phyloP scores from a whole-genome alignment of 106 monocot species.

The Ottelia alismoides region DNA sequence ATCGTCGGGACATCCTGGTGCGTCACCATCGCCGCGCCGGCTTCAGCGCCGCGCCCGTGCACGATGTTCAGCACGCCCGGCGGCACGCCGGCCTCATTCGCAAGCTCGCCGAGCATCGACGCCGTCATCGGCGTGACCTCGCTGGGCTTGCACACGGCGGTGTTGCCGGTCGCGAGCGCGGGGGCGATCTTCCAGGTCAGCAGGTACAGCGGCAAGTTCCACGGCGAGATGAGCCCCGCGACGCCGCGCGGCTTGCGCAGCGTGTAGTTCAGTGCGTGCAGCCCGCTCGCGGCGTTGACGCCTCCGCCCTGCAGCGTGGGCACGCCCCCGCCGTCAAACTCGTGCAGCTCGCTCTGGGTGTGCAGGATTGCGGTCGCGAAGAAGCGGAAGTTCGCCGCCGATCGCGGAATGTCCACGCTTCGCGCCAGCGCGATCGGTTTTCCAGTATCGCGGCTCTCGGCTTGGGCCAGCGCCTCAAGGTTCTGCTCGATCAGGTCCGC shows the following conservation, averaged over 20 bases:
- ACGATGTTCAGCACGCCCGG: slow-evolving; percentile 53
- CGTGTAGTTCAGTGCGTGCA: too few relatives aligned
- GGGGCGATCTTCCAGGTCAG: slow-evolving; percentile 49
- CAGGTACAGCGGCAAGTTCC: slow-evolving; percentile 43
- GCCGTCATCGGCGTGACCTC: slow-evolving; percentile 51
- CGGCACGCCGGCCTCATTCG: slow-evolving; percentile 37
- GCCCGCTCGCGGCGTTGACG: too few relatives aligned
- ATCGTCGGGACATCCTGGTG: slow-evolving; percentile 61
- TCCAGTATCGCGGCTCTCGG: slow-evolving; percentile 11
- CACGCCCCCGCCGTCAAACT: too few relatives aligned
- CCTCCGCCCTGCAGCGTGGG: too few relatives aligned
- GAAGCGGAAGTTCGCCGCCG: slow-evolving; percentile 6
- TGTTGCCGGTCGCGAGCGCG: slow-evolving; percentile 50
- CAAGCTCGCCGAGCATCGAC: too few relatives aligned
- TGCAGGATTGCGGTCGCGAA: slow-evolving; percentile 31
- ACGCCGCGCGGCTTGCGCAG: slow-evolving; percentile 46
- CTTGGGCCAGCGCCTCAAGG: slow-evolving; percentile 9
- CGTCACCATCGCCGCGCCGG: slow-evolving; percentile 38
- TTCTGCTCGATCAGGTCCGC: slow-evolving; percentile 24
- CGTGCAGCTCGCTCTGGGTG: slow-evolving; percentile 41
- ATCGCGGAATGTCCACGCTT: slow-evolving; percentile 2
- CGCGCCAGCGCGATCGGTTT: slow-evolving; percentile 3
- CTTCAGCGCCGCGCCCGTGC: slow-evolving; percentile 28
- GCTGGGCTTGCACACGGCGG: slow-evolving; percentile 44
- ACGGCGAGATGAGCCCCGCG: slow-evolving; percentile 43